These are phyloP conservation scores for Hypoxylon sp. DNA, from an alignment of 2,329 filamentous ascomycete genomes.

Conservation along the genomic window DNA sequence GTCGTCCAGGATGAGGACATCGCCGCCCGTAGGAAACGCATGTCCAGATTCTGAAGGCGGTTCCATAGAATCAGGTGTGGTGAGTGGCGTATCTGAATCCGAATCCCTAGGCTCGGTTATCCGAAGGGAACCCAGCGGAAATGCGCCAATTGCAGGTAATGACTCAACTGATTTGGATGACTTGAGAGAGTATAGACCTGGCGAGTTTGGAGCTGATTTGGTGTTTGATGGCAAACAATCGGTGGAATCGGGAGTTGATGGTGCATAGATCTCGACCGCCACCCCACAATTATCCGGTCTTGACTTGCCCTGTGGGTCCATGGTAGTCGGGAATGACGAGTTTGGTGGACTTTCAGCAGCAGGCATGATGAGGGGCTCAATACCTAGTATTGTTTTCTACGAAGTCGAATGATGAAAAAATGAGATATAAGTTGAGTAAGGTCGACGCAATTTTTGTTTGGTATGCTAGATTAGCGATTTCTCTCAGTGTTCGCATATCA, in stretches of 20 bases:
- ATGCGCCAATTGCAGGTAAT: constrained; percentile 54
- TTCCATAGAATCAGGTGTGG: constrained; percentile 41
- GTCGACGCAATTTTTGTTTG: constrained; percentile 1
- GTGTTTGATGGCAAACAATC: constrained; percentile 14
- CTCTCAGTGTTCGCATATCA: not conserved
- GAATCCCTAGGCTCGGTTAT: constrained; percentile 36
- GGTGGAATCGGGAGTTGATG: constrained; percentile 27
- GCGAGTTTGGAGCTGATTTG: constrained; percentile 20
- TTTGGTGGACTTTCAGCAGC: constrained; percentile 4
- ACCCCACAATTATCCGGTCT: constrained; percentile 51
- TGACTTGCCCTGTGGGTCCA: constrained; percentile 32
- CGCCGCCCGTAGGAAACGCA: constrained; percentile 57
- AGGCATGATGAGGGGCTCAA: constrained; percentile 17
- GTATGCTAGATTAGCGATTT: not conserved
- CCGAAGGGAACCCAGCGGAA: constrained; percentile 45
- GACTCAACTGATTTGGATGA: constrained; percentile 54
- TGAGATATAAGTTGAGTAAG: not conserved
- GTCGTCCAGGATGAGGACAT: constrained; percentile 67
- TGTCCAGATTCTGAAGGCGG: constrained; percentile 47
- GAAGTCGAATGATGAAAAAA: not conserved
- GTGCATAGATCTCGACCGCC: constrained; percentile 40
- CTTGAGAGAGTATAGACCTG: constrained; percentile 44
- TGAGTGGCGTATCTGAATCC: constrained; percentile 36
- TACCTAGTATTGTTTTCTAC: not conserved
- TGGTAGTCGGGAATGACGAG: constrained; percentile 28